Base-by-base conservation (phyloP, 2,329 filamentous ascomycete genomes). In the Thielaviopsis ethacetica region DNA sequence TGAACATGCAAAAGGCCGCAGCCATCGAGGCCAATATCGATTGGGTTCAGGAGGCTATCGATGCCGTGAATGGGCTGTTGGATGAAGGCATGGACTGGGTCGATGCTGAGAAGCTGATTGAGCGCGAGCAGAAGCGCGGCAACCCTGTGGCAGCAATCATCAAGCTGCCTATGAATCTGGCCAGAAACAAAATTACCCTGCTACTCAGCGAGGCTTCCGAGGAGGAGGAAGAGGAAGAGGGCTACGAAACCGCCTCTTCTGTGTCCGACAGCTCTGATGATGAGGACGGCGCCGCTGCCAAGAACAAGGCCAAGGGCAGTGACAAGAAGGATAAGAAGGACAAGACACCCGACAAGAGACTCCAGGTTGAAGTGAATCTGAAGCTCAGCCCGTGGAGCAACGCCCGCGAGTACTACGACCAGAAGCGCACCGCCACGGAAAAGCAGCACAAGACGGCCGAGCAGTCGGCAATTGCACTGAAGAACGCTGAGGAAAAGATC, bases 11-110 rank as follows among this genome's bases (percentile, higher is more conserved):
- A 59, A 97, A 95, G 69, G 93, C 91, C 2, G 85, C 85, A 59
- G 89, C 91, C 0, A 93, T 98, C 50, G 83, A 95, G 68, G 88
- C 89, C 22, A 97, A 98, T 66, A 77, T 89, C 1, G 88, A 95
- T 67, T 81, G 90, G 56, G 91, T 97, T 0, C 87, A 95, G 68
- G 93, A 97, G 71, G 90, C 89, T 4, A 90, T 90, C 69, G 88
- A 90, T 68, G 90, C 93, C 3, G 85, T 98, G 57, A 97, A 95
- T 68, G 88, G 88, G 0, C 74, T 97, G n/a, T 82, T 98, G 61
- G 82, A 82, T 5, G 89, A 95, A 67, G 91, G 91, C 12, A 97
- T 97, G 90, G 93, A 98, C 66, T 98, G 93, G 93, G 83, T 89
- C 12, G 87, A 96, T 64, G 91, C 97, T 65, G 88, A 81, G 10